Evolutionary conservation across 1,139 yeast species (phyloP).

Genomic region (Debaryomycetaceae sp.): DNA sequence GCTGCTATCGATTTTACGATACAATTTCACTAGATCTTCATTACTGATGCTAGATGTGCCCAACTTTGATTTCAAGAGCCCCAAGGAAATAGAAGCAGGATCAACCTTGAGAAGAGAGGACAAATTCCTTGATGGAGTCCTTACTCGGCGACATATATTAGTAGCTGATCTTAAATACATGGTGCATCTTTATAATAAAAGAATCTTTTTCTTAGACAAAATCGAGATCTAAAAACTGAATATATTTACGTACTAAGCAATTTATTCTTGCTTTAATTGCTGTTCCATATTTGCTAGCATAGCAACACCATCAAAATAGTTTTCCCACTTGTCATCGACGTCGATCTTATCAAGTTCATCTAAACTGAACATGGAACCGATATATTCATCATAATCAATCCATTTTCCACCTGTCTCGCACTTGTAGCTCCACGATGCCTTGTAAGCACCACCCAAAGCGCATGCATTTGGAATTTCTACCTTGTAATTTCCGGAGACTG

Average conservation of each 20-base stretch:
- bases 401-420: slow-evolving; percentile 35
- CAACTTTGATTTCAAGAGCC: slow-evolving; percentile 1
- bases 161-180: neutral
- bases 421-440: slow-evolving; percentile 68
- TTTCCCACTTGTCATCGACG: slow-evolving; percentile 42
- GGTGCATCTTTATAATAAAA: neutral
- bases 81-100: slow-evolving; percentile 1
- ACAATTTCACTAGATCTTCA: slow-evolving; percentile 9
- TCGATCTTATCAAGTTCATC: slow-evolving; percentile 44
- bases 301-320: slow-evolving; percentile 49
- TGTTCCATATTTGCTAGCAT: slow-evolving; percentile 49
- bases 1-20: slow-evolving; percentile 8
- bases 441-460: slow-evolving; percentile 91
- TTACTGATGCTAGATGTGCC: slow-evolving; percentile 6
- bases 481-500: slow-evolving; percentile 59
- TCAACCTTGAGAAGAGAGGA: slow-evolving; percentile 1
- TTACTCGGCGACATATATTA: neutral
- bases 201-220: neutral
- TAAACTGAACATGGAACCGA: slow-evolving; percentile 42
- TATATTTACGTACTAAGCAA: slow-evolving; percentile 1
- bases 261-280: slow-evolving; percentile 18
- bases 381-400: slow-evolving; percentile 42
- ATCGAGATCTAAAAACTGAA: neutral
- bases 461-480: slow-evolving; percentile 87
- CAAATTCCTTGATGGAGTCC: neutral